phyloP scores from a whole-genome alignment of 106 monocot species.

The Allium fistulosum region DNA sequence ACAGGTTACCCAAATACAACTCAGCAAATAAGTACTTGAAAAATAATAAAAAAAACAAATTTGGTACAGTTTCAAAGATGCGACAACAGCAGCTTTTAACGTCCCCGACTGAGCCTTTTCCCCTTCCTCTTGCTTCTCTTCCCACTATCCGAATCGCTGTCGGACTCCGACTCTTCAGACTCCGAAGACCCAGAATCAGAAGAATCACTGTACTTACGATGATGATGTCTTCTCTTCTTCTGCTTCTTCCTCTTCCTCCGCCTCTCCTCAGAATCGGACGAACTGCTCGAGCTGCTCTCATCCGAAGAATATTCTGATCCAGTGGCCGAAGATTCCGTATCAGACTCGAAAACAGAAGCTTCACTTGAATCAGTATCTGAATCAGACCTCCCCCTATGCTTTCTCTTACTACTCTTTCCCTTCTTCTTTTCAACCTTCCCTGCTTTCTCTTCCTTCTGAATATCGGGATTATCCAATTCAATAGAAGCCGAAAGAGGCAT shows the following conservation, averaged over 20 bases:
- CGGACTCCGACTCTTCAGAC: constrained; percentile 48
- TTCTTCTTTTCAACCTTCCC: constrained; percentile 26
- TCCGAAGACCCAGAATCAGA: constrained; percentile 39
- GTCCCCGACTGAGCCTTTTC: constrained; percentile 43
- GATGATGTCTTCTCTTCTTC: constrained; percentile 37
- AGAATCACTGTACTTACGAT: constrained; percentile 26
- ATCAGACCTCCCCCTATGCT: constrained; percentile 41
- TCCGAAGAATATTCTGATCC: constrained; percentile 57
- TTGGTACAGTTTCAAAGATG: no score
- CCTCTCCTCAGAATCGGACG: constrained; percentile 59
- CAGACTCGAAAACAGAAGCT: constrained; percentile 65
- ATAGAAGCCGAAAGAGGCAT: constrained; percentile 42
- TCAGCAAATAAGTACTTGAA: no score
- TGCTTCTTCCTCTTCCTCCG: constrained; percentile 41
- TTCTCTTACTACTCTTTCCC: constrained; percentile 79
- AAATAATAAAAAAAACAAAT: no score
- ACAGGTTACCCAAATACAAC: no score
- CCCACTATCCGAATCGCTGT: constrained; percentile 54
- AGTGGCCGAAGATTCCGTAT: constrained; percentile 50
- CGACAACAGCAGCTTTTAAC: constrained; percentile 4
- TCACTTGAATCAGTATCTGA: constrained; percentile 48
- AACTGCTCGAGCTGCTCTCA: constrained; percentile 64
- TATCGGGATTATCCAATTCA: constrained; percentile 62
- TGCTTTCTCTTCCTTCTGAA: constrained; percentile 15
- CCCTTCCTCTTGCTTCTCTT: constrained; percentile 44